These are phyloP conservation scores for Phanerodontia chrysosporium DNA, from an alignment of 768 basidiomycete genomes.

Conservation along the genomic window DNA sequence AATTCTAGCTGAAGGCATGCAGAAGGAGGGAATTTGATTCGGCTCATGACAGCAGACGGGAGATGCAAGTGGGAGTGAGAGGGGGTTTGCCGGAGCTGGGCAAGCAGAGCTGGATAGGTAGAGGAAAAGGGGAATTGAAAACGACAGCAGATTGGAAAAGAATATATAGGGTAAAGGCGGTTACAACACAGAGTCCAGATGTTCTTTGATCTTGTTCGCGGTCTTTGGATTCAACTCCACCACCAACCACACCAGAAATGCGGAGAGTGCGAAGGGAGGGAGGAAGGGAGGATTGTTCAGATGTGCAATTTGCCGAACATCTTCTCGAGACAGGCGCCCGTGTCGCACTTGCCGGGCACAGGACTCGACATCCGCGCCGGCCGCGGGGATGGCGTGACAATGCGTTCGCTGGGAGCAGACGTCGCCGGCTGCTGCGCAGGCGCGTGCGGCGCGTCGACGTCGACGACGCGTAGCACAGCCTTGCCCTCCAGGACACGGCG, in stretches of 20 bases:
- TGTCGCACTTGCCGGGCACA: not conserved
- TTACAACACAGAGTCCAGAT: not conserved
- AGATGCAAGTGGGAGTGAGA: not conserved
- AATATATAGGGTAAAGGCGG: not conserved
- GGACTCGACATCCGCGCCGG: conserved; percentile 1
- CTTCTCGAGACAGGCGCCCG: conserved; percentile 5
- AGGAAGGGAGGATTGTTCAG: not conserved
- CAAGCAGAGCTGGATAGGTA: not conserved
- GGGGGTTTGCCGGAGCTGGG: not conserved
- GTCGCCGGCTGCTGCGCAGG: not conserved
- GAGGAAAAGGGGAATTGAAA: not conserved
- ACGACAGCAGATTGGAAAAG: not conserved
- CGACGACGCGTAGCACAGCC: conserved; percentile 76
- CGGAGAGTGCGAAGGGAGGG: not conserved
- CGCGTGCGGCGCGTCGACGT: conserved; percentile 46
- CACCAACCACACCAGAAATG: not conserved
- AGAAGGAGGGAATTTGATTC: not conserved
- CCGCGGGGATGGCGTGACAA: not conserved
- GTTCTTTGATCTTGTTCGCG: not conserved
- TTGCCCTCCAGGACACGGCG: conserved; percentile 77
- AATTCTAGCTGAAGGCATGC: not conserved
- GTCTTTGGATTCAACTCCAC: not conserved
- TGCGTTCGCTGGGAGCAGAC: not conserved
- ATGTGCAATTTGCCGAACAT: conserved; percentile 9
- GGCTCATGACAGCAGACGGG: not conserved